Evolutionary conservation across 2,329 filamentous ascomycete species (phyloP).

Genomic region (Trichoderma brevicompactum): DNA sequence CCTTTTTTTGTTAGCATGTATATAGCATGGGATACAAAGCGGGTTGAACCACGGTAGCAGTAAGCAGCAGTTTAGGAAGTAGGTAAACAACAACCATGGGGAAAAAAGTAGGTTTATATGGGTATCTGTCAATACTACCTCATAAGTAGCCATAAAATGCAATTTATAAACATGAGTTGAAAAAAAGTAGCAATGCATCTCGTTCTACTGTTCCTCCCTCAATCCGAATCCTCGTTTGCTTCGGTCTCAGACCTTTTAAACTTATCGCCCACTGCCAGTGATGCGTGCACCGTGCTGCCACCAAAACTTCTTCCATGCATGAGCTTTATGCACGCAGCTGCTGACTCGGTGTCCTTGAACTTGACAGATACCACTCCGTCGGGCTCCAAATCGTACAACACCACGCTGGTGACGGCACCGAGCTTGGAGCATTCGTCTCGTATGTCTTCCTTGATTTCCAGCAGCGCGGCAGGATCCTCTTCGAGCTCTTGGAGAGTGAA

Average conservation of each 20-base stretch:
- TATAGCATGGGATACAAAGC: constrained; percentile 2
- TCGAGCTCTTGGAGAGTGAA: constrained; percentile 86
- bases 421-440: constrained; percentile 86
- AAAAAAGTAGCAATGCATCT: background rate
- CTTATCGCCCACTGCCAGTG: constrained; percentile 72
- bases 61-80: background rate
- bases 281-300: constrained; percentile 71
- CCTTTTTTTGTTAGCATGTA: background rate
- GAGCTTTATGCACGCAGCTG: constrained; percentile 70
- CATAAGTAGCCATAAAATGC: constrained; percentile 6
- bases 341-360: constrained; percentile 73
- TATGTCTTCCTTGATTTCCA: constrained; percentile 95
- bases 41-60: background rate
- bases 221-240: constrained; percentile 49
- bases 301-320: constrained; percentile 85
- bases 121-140: constrained; percentile 25
- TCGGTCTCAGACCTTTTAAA: constrained; percentile 71
- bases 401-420: constrained; percentile 86
- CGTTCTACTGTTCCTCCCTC: background rate
- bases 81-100: background rate
- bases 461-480: constrained; percentile 78
- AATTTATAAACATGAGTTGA: constrained; percentile 9
- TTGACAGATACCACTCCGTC: constrained; percentile 85
- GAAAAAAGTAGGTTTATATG: constrained; percentile 18
- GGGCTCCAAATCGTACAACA: constrained; percentile 83